Percentiles rank a stretch among this genome's conserved stretches.
Conservation (phyloP, 1,284 basidiomycete species). For the Schizophyllum amplum region DNA sequence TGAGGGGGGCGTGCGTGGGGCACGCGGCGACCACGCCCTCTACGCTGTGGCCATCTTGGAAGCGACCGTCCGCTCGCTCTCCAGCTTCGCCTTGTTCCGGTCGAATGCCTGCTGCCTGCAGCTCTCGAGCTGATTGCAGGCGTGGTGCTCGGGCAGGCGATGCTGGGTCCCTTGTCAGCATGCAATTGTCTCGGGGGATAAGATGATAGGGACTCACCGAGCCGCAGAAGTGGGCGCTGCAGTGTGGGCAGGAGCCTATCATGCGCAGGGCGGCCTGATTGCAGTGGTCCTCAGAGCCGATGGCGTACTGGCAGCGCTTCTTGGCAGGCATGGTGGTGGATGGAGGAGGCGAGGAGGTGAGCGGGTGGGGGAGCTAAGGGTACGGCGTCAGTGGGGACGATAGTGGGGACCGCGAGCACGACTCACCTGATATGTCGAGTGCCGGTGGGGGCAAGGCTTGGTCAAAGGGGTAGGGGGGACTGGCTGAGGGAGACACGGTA, state of each 20-base stretch:
- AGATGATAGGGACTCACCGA: constrained; percentile 41
- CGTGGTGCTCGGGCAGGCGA: constrained; percentile 77
- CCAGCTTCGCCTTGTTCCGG: constrained; percentile 77
- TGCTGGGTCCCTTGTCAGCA: constrained; percentile 41
- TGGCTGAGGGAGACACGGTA: background rate
- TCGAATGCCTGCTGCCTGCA: constrained; percentile 81
- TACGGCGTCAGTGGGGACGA: background rate
- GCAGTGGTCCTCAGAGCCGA: constrained; percentile 56
- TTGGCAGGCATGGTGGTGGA: constrained; percentile 61
- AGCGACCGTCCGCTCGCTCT: constrained; percentile 79
- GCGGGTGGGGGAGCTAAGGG: background rate
- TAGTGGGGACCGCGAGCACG: background rate
- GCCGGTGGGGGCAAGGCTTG: background rate
- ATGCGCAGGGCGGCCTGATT: constrained; percentile 72
- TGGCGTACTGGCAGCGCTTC: constrained; percentile 76
- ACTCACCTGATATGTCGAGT: background rate
- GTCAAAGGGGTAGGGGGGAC: background rate
- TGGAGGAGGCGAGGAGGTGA: background rate
- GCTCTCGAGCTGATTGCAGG: constrained; percentile 69
- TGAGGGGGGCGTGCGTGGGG: background rate
- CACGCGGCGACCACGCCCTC: constrained; percentile 11
- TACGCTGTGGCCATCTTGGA: constrained; percentile 77
- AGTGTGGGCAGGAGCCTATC: constrained; percentile 77
- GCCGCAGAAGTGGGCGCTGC: constrained; percentile 67
- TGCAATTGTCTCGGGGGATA: background rate